These are phyloP conservation scores for Prototheca wickerhamii DNA, from an alignment of 163 green algal genomes.

Conservation along the genomic window DNA sequence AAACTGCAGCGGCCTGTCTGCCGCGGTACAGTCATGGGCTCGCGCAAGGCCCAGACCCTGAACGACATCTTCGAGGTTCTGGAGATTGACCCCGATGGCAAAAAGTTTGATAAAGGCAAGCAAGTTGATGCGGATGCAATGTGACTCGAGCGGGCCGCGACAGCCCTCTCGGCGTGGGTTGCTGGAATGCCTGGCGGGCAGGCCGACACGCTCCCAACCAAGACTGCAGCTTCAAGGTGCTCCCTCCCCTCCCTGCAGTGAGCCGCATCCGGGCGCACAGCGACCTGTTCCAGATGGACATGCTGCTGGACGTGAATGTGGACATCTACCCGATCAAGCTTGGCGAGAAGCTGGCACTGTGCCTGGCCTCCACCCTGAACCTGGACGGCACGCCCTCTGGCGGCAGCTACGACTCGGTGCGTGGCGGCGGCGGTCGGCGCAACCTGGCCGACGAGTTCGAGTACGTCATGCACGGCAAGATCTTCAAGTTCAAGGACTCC, in stretches of 20 bases:
- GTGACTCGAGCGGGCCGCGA: no score
- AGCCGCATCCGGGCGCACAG: conserved; percentile 71
- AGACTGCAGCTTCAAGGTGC: not conserved
- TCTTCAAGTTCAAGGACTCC: conserved; percentile 86
- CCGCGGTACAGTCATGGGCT: no score
- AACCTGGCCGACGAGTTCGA: conserved; percentile 89
- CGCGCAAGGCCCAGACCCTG: conserved; percentile 37
- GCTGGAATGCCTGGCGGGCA: no score
- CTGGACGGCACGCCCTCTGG: conserved; percentile 42
- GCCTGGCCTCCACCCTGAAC: conserved; percentile 63
- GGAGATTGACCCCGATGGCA: conserved; percentile 84
- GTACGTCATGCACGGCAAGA: conserved; percentile 94
- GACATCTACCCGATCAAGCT: conserved; percentile 78
- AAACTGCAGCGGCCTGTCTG: no score
- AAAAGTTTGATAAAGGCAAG: conserved; percentile 95
- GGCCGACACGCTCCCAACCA: no score
- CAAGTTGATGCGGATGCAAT: not conserved
- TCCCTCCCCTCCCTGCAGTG: conserved; percentile 48
- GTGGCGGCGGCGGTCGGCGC: conserved; percentile 8
- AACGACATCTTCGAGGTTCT: conserved; percentile 86
- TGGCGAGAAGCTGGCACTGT: conserved; percentile 68
- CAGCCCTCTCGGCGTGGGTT: no score
- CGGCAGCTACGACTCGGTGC: conserved; percentile 15
- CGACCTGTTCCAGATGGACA: conserved; percentile 88
- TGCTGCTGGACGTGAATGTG: conserved; percentile 88